A percentile compares a stretch with the other conserved stretches of the same genome.
These are phyloP conservation scores for Uronychia setigera DNA, from an alignment of 73 alveolate species.

Conservation along the genomic window DNA sequence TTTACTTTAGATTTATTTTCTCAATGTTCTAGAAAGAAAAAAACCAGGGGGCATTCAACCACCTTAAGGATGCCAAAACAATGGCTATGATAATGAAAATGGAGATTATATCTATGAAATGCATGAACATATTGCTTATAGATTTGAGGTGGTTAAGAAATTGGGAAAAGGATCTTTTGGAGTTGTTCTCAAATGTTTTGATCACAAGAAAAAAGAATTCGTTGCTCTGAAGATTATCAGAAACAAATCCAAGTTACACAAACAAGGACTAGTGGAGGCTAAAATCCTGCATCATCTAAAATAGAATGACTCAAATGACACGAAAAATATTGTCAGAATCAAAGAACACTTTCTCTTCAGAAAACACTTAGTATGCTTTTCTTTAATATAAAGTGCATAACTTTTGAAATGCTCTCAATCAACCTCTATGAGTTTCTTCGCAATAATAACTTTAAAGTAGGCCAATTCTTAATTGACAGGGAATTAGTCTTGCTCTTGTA, in stretches of 20 bases:
- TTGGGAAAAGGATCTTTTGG: slow-evolving; percentile 97
- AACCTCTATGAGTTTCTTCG: slow-evolving; percentile 82
- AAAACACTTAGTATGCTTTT: slow-evolving; percentile 46
- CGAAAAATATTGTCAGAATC: slow-evolving; percentile 72
- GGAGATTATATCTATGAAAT: slow-evolving; percentile 70
- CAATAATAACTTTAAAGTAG: slow-evolving; percentile 78
- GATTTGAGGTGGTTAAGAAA: slow-evolving; percentile 85
- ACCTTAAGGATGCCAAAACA: not conserved
- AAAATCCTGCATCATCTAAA: slow-evolving; percentile 49
- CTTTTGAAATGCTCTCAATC: slow-evolving; percentile 81
- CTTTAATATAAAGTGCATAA: slow-evolving; percentile 47
- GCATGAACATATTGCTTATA: slow-evolving; percentile 74
- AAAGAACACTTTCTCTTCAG: slow-evolving; percentile 68
- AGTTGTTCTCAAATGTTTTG: slow-evolving; percentile 80
- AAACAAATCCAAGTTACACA: slow-evolving; percentile 66
- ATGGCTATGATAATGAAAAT: slow-evolving; percentile 68
- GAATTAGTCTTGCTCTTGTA: slow-evolving; percentile 36
- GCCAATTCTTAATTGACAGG: slow-evolving; percentile 11
- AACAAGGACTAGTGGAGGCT: slow-evolving; percentile 84
- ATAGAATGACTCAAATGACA: slow-evolving; percentile 66
- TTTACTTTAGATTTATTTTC: not conserved
- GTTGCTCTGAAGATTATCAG: slow-evolving; percentile 89
- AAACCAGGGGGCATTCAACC: not conserved
- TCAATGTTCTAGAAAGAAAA: not conserved
- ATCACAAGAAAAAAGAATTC: slow-evolving; percentile 74